A percentile compares a stretch with the other conserved stretches of the same genome.
Conservation (phyloP, 331 rosid species). For the Saraca asoca region DNA sequence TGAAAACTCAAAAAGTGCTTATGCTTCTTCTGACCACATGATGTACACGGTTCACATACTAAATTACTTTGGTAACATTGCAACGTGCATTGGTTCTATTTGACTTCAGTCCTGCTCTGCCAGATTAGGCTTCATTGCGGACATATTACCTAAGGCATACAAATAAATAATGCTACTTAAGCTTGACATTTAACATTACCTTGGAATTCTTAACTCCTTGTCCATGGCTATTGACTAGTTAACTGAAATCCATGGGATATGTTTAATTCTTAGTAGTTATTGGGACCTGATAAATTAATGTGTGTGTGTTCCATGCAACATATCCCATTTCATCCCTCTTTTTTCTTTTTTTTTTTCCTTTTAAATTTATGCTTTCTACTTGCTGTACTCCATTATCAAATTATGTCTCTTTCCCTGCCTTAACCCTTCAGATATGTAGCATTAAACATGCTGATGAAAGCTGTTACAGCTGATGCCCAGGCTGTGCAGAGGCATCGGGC, state of each 20-base stretch:
- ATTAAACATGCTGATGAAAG: slow-evolving; percentile 92
- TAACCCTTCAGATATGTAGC: slow-evolving; percentile 79
- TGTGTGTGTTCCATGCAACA: slow-evolving; percentile 27
- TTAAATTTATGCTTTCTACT: neutral
- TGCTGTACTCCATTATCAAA: slow-evolving; percentile 24
- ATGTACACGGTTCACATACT: neutral
- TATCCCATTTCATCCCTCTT: neutral
- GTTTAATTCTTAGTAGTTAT: neutral
- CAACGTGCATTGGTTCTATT: neutral
- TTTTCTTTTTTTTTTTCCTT: neutral
- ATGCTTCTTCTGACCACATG: neutral
- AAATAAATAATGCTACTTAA: neutral
- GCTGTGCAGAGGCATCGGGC: slow-evolving; percentile 99
- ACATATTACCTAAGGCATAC: neutral
- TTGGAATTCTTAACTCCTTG: neutral
- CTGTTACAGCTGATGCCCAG: slow-evolving; percentile 87
- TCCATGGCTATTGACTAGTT: neutral
- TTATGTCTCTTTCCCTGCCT: slow-evolving; percentile 24
- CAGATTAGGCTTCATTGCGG: neutral
- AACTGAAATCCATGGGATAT: slow-evolving; percentile 13
- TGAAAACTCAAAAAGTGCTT: neutral
- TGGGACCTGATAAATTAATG: slow-evolving; percentile 16
- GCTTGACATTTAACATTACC: neutral
- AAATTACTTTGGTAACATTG: neutral
- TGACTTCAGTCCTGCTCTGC: neutral